Conservation (phyloP, 2,329 filamentous ascomycete genomes). For the Pseudocercospora macadamiae region DNA sequence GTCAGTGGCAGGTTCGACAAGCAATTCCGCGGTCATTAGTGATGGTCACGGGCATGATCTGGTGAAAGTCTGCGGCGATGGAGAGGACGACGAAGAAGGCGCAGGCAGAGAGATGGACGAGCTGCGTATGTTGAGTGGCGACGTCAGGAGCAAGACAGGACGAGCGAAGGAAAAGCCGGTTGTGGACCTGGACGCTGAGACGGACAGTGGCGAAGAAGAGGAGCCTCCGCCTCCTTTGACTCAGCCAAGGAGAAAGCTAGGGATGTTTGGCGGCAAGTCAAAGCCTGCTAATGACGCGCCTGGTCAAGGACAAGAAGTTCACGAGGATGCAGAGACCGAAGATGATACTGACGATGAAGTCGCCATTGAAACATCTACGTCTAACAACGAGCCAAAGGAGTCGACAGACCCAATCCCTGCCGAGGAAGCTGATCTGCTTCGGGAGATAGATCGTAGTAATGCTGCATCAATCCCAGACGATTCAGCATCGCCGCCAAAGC, state of each 20-base stretch:
- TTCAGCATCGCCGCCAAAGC: neutral
- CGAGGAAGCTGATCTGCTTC: conserved; percentile 12
- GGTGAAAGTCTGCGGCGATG: conserved; percentile 75
- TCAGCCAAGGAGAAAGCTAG: neutral
- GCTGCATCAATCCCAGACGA: conserved; percentile 13
- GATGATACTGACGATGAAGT: neutral
- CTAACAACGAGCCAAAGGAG: neutral
- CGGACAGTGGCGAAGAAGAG: conserved; percentile 32
- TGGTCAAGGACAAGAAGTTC: neutral
- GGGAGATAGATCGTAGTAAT: conserved; percentile 10
- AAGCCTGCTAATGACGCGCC: neutral
- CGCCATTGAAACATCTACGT: neutral
- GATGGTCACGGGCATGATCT: conserved; percentile 65
- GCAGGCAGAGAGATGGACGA: conserved; percentile 67
- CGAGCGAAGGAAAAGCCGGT: conserved; percentile 1
- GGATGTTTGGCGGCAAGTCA: neutral
- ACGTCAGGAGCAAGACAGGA: conserved; percentile 3
- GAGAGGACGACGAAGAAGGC: conserved; percentile 59
- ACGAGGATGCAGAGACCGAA: conserved; percentile 24
- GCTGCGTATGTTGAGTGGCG: conserved; percentile 54
- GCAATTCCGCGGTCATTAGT: conserved; percentile 60
- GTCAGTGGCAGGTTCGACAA: conserved; percentile 60
- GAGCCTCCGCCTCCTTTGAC: neutral
- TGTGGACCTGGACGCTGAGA: conserved; percentile 31
- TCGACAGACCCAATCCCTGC: conserved; percentile 4